Base-by-base conservation (phyloP, 2,329 filamentous ascomycete genomes). In the Cladosporium sp. region DNA sequence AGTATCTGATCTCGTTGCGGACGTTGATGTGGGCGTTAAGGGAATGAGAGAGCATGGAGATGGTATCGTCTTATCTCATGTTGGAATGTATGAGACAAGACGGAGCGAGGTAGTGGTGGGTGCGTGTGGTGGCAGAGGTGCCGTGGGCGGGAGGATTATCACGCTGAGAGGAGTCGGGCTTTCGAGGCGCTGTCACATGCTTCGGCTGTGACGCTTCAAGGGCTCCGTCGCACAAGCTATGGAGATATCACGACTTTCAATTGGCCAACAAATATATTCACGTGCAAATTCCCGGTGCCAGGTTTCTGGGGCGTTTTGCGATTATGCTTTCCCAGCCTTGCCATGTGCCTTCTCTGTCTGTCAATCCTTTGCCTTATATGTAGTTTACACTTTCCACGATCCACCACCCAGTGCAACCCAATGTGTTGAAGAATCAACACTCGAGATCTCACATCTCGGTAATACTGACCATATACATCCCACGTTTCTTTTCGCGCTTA, bases 171-270 rank as follows among this genome's bases (percentile, higher is more conserved):
- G 45, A 48, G 45, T 40, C 45, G 45, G 45, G 41, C 41, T 43
- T 19, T 43, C 41, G 41, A 45, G 42, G 45, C 45, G 36, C 45
- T 48, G 45, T 48, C 45, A 48, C 45, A 48, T 48, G 45, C 36
- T 48, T 48, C 45, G 45, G 45, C 45, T 48, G 45, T 39, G 43
- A 47, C 43, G 22, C 22, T 27, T 27, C 22, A 27, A 27, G 9
- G 22, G 22, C 32, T 35, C 32, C 13, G n/a, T n/a, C 32, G 13
- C 13, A 16, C 13, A 35, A n/a, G 32, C 32, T 35, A 35, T n/a
- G 12, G 32, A 16, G 32, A 7, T 8, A 16, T 16, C 12, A 5
- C n/a, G 32, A 7, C 32, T 16, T 15, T 11, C 15, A n/a, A 35
- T 35, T 35, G 13, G 32, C 32, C n/a, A 3, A 7, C n/a, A n/a